Percentiles rank a stretch among this genome's conserved stretches.
Conservation (phyloP, 2,329 filamentous ascomycete genomes). For the Chaetomiaceae sp. region DNA sequence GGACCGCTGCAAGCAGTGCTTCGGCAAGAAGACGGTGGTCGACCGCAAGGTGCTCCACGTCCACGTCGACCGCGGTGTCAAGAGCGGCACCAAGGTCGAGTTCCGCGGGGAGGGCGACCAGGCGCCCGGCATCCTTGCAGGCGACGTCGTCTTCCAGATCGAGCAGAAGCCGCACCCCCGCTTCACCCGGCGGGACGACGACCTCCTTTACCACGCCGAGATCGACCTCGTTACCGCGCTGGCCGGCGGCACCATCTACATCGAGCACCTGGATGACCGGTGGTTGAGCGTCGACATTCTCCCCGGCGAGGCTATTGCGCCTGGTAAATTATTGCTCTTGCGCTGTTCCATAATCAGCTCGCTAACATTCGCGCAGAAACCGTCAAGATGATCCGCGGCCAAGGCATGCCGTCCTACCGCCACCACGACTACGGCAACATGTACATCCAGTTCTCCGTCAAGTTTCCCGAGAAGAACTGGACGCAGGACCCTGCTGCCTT, state of each 20-base stretch:
- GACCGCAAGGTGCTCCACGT: slow-evolving; percentile 98
- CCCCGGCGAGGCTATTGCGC: slow-evolving; percentile 90
- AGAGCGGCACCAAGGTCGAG: slow-evolving; percentile 91
- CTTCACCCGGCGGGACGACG: slow-evolving; percentile 94
- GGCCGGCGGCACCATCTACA: slow-evolving; percentile 82
- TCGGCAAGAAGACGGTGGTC: slow-evolving; percentile 95
- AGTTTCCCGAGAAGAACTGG: slow-evolving; percentile 83
- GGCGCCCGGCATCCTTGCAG: slow-evolving; percentile 84
- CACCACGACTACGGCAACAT: slow-evolving; percentile 96
- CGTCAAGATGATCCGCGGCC: slow-evolving; percentile 89
- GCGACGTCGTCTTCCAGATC: slow-evolving; percentile 97
- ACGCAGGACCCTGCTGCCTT: slow-evolving; percentile 65
- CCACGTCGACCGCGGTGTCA: slow-evolving; percentile 91
- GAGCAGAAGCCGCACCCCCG: slow-evolving; percentile 97
- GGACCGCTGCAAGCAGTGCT: slow-evolving; percentile 95
- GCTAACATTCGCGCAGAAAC: slow-evolving; percentile 54
- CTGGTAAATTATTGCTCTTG: slow-evolving; percentile 57
- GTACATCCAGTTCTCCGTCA: slow-evolving; percentile 96
- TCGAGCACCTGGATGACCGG: slow-evolving; percentile 95
- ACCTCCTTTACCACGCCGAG: slow-evolving; percentile 90
- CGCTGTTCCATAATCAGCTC: not conserved
- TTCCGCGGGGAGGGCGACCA: slow-evolving; percentile 97
- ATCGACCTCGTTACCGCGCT: slow-evolving; percentile 94
- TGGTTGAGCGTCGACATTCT: slow-evolving; percentile 93
- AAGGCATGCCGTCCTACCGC: slow-evolving; percentile 94